Evolutionary conservation across 805 yeast genomes (phyloP), one percentile per base, ranked within the genome.

Genomic region (Candida bentonensis): DNA sequence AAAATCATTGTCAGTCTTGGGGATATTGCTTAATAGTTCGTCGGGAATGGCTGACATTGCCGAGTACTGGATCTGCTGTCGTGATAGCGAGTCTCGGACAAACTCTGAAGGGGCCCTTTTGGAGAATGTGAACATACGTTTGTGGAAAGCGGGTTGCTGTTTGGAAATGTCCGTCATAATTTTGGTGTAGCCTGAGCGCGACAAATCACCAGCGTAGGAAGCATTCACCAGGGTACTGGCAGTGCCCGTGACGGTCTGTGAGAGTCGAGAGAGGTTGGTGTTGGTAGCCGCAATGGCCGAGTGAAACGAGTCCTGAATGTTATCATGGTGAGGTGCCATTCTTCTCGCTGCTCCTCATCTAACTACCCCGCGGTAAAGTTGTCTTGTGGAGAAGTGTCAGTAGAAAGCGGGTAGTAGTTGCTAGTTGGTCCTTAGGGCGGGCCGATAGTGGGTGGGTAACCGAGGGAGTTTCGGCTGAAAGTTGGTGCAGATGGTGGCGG

Each of bases 21-120:
- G 83, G 15, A 79, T 60, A 42, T 78, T 76, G 4, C 61, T 56
- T 26, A 82, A 63, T 49, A 81, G 53, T 27, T 78, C 83, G 50
- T 78, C 83, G 15, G 82, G 72, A n/a, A 81, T 64, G 42, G 69
- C 62, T 23, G 73, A 66, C 44, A 75, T 61, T 23, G 74, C 73
- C 49, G 71, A 68, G 44, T 66, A 72, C 9, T 69, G 67, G 17
- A 68, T 61, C 48, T 67, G 70, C 20, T 60, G 53, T 3, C 48
- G 44, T 2, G 66, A 52, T 17, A 59, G 46, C 3, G 58, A 50
- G 28, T 52, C 28, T 9, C 57, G 46, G 17, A 62, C 59, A 13
- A 62, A 46, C 43, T 63, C 67, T 4, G 59, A 46, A 2, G 67
- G 67, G 3, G 65, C 53, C 33, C 53, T 45, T 15, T 30, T 30